Evolutionary conservation across 2,329 filamentous ascomycete species (phyloP).

Genomic region (Colletotrichum cereale): DNA sequence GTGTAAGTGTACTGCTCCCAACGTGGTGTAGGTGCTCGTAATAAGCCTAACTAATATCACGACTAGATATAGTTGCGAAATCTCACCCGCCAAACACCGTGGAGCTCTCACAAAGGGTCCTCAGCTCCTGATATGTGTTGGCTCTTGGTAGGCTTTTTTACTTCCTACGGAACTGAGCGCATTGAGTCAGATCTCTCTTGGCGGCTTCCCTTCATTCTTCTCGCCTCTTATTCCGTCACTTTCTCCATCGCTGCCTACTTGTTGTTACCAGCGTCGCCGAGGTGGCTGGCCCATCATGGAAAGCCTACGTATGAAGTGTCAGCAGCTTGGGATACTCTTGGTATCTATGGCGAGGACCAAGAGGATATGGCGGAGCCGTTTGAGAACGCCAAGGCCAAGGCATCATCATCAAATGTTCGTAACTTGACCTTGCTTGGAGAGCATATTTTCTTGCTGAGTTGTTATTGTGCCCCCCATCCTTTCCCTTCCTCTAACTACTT

Average conservation of each 20-base stretch:
- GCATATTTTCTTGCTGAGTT: neutral
- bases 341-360: neutral
- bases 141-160: neutral
- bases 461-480: neutral
- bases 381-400: neutral
- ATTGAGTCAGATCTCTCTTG: neutral
- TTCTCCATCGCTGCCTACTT: neutral
- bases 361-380: constrained; percentile 1
- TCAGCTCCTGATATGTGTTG: neutral
- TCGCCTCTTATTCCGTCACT: neutral
- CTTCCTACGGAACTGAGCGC: neutral
- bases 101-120: neutral
- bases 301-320: neutral
- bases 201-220: neutral
- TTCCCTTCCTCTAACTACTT: neutral
- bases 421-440: neutral
- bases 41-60: neutral
- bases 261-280: neutral
- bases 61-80: neutral
- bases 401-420: neutral
- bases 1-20: neutral
- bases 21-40: neutral
- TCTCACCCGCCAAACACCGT: neutral
- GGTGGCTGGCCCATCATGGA: neutral
- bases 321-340: neutral